Evolutionary conservation across 208 protist genomes (phyloP).

Genomic region (Trypanosoma platydactyli): DNA sequence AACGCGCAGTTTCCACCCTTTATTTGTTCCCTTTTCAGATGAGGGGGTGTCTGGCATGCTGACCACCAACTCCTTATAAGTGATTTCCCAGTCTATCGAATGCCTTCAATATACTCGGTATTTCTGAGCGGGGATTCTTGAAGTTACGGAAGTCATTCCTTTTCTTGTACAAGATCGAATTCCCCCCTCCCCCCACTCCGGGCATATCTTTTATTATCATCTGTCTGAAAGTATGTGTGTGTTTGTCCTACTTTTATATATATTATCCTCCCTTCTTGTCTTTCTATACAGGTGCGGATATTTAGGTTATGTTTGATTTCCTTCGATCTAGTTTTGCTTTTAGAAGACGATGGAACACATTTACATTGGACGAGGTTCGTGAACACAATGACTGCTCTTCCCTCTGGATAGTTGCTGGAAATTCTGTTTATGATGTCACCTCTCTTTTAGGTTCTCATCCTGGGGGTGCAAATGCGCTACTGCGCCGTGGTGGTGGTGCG

Average conservation of each 20-base stretch:
- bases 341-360: conserved; percentile 45
- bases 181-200: no score
- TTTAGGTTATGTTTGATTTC: conserved; percentile 29
- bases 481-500: conserved; percentile 62
- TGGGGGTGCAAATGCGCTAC: conserved; percentile 60
- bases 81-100: conserved; percentile 5
- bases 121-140: no score
- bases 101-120: no score
- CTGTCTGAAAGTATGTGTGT: no score
- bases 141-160: no score
- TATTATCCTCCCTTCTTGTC: background rate
- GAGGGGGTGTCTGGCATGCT: no score
- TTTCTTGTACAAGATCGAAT: no score
- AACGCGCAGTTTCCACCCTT: no score
- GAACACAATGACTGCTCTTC: conserved; percentile 63
- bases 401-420: conserved; percentile 76
- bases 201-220: no score
- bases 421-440: conserved; percentile 83
- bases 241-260: conserved; percentile 1
- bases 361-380: conserved; percentile 64
- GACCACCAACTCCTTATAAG: conserved; percentile 11
- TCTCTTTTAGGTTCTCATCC: conserved; percentile 59
- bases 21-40: no score
- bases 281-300: conserved; percentile 17
- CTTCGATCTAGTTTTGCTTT: conserved; percentile 32